A percentile compares a stretch with the other conserved stretches of the same genome.
Evolutionary conservation across 2,329 filamentous ascomycete genomes (phyloP).

Genomic region (Talaromyces sp.): DNA sequence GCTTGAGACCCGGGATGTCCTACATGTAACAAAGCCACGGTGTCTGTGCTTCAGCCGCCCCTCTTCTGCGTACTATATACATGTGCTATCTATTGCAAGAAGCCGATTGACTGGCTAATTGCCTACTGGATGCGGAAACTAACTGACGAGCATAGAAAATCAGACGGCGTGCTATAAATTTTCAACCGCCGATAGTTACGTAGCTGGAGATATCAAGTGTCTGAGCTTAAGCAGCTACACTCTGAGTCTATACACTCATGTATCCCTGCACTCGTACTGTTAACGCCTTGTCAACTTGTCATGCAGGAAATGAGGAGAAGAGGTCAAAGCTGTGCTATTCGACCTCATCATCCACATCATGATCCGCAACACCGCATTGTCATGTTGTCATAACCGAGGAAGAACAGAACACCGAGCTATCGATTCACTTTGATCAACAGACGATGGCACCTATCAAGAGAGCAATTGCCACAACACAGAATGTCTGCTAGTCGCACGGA

Average conservation of each 20-base stretch:
- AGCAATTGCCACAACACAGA: background rate
- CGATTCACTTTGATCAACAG: background rate
- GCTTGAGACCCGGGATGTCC: background rate
- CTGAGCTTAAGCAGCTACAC: background rate
- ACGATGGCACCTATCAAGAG: background rate
- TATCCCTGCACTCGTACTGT: background rate
- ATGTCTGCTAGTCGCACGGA: background rate
- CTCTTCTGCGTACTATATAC: background rate
- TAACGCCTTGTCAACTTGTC: background rate
- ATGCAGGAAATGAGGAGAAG: background rate
- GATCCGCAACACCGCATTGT: background rate
- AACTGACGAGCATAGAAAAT: background rate
- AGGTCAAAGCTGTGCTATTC: background rate
- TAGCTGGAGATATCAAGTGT: background rate
- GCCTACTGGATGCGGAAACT: background rate
- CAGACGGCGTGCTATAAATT: background rate
- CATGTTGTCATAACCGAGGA: background rate
- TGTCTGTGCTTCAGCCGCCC: conserved; percentile 7
- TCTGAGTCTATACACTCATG: background rate
- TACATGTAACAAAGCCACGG: conserved; percentile 2
- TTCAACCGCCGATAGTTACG: background rate
- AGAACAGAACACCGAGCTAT: background rate
- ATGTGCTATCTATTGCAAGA: background rate
- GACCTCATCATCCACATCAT: background rate
- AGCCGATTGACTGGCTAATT: background rate